Percentiles rank a stretch among this genome's conserved stretches.
phyloP scores from a whole-genome alignment of 441 rosid genomes.

The Arabidopsis lyrata region DNA sequence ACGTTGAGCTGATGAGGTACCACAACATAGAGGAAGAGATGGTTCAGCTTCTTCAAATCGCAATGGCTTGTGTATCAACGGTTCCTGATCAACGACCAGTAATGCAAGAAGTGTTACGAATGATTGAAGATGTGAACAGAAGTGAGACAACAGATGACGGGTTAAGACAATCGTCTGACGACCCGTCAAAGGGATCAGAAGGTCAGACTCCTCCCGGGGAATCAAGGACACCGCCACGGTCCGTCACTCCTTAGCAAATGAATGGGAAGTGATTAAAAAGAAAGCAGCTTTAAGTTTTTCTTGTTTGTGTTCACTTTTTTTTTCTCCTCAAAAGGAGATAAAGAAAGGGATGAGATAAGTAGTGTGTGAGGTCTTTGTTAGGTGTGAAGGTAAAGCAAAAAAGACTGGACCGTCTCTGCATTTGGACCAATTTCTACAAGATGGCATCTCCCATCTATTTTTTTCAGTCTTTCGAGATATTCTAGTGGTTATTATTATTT shows the following conservation, averaged over 20 bases:
- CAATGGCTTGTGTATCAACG: conserved; percentile 84
- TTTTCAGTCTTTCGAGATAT: conserved; percentile 25
- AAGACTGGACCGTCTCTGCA: conserved; percentile 31
- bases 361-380: conserved; percentile 43
- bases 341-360: conserved; percentile 27
- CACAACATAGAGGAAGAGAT: conserved; percentile 95
- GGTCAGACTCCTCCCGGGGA: conserved; percentile 84
- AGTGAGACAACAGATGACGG: conserved; percentile 85
- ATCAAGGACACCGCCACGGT: conserved; percentile 68
- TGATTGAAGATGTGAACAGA: conserved; percentile 89
- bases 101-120: conserved; percentile 82
- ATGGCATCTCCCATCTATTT: conserved; percentile 41
- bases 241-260: conserved; percentile 57
- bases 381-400: conserved; percentile 40
- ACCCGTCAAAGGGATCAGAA: conserved; percentile 90
- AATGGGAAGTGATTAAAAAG: background rate
- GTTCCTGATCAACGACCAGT: conserved; percentile 91
- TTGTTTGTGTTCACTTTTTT: conserved; percentile 31
- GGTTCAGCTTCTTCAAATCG: conserved; percentile 95
- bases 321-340: conserved; percentile 42
- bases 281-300: conserved; percentile 32
- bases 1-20: conserved; percentile 85
- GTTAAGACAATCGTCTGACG: conserved; percentile 89
- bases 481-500: conserved; percentile 11
- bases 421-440: conserved; percentile 37